Evolutionary conservation across 305 asterid species (phyloP), one percentile per base, ranked within the genome.

Genomic region (Fraxinus albicans): DNA sequence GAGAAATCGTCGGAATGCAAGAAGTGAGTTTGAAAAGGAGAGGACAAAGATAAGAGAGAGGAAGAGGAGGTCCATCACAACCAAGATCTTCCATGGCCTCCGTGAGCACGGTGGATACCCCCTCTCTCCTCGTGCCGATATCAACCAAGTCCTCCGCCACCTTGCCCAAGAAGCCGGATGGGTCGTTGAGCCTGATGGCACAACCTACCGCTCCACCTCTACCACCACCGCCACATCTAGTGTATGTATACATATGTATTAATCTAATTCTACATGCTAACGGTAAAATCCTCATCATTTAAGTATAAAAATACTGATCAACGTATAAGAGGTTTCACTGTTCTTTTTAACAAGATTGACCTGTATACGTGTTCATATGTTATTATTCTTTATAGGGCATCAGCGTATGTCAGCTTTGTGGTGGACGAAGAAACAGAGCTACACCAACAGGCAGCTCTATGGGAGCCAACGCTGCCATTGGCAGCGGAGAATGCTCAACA

Each of bases 51-150:
- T 90, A 85, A 84, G 90, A 77, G 93, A 88, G 88, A 84, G 93
- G 58, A 87, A 85, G 75, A 85, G 91, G 47, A 81, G 93, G 27
- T 86, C 93, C 86, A 86, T 90, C 86, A 90, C 93, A 76, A 85
- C 90, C 88, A 90, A 88, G 84, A 90, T 90, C 86, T 88, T 90
- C 84, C 89, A 85, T 73, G 91, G 89, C 87, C 92, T 90, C 88
- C 91, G 93, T 79, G 79, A 90, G 85, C 91, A 88, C 86, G 90
- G 91, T 42, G 93, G 91, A 77, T 90, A 88, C 89, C 87, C 86
- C 86, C 91, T 90, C 85, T 88, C 90, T 78, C 90, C 93, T 8
- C 91, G 93, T 75, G 90, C 91, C 42, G 91, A 90, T 86, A 90
- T 90, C 87, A 90, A 90, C 55, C 85, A 90, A 50, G 91, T 90